These are phyloP conservation scores for Raddia distichophylla DNA, from an alignment of 176 grass and related monocot genomes.

Conservation along the genomic window DNA sequence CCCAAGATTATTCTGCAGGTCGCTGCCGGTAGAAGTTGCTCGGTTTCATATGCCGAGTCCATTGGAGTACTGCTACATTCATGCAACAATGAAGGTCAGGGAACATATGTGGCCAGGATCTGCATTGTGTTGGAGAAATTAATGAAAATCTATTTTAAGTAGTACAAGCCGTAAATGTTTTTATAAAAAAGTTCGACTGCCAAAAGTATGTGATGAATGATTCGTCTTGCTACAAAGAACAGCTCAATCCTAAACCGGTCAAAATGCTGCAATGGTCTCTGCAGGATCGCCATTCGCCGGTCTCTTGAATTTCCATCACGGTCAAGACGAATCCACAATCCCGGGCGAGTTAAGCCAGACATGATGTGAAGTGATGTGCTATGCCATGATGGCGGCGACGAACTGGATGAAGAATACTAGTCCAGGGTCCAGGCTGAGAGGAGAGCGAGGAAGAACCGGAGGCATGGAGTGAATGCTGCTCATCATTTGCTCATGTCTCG, in stretches of 20 bases:
- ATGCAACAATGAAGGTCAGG: background rate
- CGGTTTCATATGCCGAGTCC: background rate
- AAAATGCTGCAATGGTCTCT: background rate
- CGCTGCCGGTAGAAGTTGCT: background rate
- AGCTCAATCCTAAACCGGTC: background rate
- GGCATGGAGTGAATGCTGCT: conserved; percentile 29
- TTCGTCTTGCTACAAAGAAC: background rate
- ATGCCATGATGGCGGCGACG: too few species aligned
- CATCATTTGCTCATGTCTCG: conserved; percentile 12
- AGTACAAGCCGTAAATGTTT: too few species aligned
- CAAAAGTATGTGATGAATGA: too few species aligned
- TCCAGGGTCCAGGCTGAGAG: too few species aligned
- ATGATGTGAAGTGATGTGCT: too few species aligned
- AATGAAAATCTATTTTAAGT: background rate
- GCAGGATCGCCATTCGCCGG: background rate
- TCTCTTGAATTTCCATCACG: background rate
- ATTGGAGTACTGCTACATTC: background rate
- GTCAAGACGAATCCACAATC: background rate
- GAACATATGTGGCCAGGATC: conserved; percentile 1
- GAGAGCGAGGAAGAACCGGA: background rate
- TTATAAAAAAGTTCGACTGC: too few species aligned
- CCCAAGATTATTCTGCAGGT: conserved; percentile 31
- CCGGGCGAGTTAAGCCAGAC: too few species aligned
- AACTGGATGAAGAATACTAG: too few species aligned
- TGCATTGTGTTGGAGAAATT: too few species aligned